These are phyloP conservation scores for Cunninghamia lanceolata DNA, from an alignment of 75 land plant genomes.

Conservation along the genomic window DNA sequence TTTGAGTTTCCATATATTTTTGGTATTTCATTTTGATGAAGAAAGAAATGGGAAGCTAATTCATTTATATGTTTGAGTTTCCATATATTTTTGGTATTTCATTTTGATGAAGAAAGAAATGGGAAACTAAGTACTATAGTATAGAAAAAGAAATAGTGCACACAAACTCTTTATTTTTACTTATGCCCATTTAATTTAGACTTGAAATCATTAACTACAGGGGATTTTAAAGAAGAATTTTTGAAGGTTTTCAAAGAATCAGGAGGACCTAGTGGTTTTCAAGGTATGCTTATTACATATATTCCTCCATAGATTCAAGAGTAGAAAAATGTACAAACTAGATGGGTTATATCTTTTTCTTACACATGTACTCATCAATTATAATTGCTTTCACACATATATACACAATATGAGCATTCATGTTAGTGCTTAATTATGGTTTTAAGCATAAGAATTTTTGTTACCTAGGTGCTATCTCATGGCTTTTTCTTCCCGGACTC, in stretches of 20 bases:
- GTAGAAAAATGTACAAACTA: not conserved
- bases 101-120: not conserved
- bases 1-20: no score
- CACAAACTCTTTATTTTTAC: not conserved
- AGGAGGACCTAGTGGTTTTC: constrained; percentile 49
- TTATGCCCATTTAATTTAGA: not conserved
- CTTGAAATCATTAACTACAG: not conserved
- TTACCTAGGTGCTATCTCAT: constrained; percentile 64
- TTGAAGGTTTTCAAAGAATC: not conserved
- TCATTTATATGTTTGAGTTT: no score
- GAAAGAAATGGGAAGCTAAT: not conserved
- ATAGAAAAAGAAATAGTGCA: not conserved
- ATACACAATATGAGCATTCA: not conserved
- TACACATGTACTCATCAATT: not conserved
- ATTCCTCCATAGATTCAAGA: not conserved
- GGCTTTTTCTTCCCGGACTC: constrained; percentile 74
- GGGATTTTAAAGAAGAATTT: not conserved
- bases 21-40: not conserved
- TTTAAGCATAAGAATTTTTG: not conserved
- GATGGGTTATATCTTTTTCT: not conserved
- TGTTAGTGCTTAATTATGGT: not conserved
- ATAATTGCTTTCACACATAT: not conserved
- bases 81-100: not conserved
- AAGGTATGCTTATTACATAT: constrained; percentile 27
- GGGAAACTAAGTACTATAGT: not conserved